Evolutionary conservation across 1,284 basidiomycete species (phyloP).

Genomic region (Tilletia caries): DNA sequence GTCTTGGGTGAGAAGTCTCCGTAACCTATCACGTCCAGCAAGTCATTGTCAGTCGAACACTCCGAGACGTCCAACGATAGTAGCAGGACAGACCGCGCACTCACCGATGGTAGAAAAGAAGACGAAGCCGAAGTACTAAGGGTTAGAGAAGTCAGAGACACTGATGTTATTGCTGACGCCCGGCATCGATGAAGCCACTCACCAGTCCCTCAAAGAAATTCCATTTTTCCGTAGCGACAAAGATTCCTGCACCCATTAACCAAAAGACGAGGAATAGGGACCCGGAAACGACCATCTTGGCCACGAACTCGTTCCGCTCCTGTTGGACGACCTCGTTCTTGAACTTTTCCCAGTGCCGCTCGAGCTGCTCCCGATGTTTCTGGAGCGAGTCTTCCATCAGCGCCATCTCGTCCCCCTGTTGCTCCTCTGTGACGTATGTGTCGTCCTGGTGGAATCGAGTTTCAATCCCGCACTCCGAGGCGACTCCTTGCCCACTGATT

Average conservation of each 20-base stretch:
- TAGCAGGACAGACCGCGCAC: not conserved
- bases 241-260: slow-evolving; percentile 61
- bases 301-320: slow-evolving; percentile 59
- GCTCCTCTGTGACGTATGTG: not conserved
- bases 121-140: slow-evolving; percentile 62
- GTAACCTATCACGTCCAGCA: slow-evolving; percentile 16
- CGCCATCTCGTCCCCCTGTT: slow-evolving; percentile 9
- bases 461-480: not conserved
- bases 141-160: not conserved
- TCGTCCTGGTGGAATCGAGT: not conserved
- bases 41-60: not conserved
- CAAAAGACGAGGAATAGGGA: slow-evolving; percentile 58
- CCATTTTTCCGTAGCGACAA: slow-evolving; percentile 61
- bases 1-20: slow-evolving; percentile 28
- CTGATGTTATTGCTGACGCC: not conserved
- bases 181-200: slow-evolving; percentile 14
- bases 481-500: too few species aligned
- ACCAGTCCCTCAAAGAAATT: slow-evolving; percentile 59
- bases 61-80: slow-evolving; percentile 60
- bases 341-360: slow-evolving; percentile 46
- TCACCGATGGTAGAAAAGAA: slow-evolving; percentile 44
- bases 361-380: slow-evolving; percentile 25
- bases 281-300: slow-evolving; percentile 60
- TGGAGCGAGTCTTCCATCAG: slow-evolving; percentile 14
- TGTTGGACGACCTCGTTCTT: slow-evolving; percentile 51